Conservation (phyloP, 768 basidiomycete genomes). For the Fomitopsis pulvina region DNA sequence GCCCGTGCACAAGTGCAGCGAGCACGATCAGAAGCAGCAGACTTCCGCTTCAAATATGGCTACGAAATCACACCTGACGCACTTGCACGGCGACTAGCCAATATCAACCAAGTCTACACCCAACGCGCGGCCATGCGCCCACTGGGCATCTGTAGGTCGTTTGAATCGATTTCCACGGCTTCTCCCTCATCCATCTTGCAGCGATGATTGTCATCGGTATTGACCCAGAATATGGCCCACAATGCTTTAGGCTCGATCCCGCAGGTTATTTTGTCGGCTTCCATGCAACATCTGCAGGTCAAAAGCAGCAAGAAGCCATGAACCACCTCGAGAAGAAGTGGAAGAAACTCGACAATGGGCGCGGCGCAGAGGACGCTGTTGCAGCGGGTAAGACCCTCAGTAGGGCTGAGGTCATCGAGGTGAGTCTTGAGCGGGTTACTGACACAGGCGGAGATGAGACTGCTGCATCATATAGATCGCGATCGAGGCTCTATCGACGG, state of each 20-base stretch:
- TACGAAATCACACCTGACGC: slow-evolving; percentile 98
- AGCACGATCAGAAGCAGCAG: slow-evolving; percentile 83
- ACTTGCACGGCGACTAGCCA: slow-evolving; percentile 90
- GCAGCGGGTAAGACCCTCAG: slow-evolving; percentile 68
- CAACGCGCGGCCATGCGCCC: slow-evolving; percentile 97
- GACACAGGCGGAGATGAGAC: not conserved
- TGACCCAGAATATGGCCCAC: slow-evolving; percentile 90
- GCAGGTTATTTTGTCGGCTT: slow-evolving; percentile 99
- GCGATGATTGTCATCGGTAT: slow-evolving; percentile 95
- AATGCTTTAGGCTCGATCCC: slow-evolving; percentile 96
- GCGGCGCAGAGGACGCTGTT: slow-evolving; percentile 72
- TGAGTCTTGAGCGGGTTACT: slow-evolving; percentile 27
- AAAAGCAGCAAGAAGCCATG: slow-evolving; percentile 98
- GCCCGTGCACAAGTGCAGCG: slow-evolving; percentile 84
- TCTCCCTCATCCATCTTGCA: slow-evolving; percentile 23
- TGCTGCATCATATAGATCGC: slow-evolving; percentile 53
- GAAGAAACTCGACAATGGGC: slow-evolving; percentile 85
- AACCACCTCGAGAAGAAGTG: slow-evolving; percentile 98
- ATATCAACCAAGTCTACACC: slow-evolving; percentile 98
- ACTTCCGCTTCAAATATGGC: slow-evolving; percentile 94
- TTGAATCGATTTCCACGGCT: not conserved
- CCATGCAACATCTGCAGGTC: slow-evolving; percentile 93
- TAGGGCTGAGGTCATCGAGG: slow-evolving; percentile 85
- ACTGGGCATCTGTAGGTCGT: slow-evolving; percentile 77
- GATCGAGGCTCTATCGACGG: slow-evolving; percentile 89